Conservation (phyloP, 305 asterid genomes). For the Fraxinus dipetala region DNA sequence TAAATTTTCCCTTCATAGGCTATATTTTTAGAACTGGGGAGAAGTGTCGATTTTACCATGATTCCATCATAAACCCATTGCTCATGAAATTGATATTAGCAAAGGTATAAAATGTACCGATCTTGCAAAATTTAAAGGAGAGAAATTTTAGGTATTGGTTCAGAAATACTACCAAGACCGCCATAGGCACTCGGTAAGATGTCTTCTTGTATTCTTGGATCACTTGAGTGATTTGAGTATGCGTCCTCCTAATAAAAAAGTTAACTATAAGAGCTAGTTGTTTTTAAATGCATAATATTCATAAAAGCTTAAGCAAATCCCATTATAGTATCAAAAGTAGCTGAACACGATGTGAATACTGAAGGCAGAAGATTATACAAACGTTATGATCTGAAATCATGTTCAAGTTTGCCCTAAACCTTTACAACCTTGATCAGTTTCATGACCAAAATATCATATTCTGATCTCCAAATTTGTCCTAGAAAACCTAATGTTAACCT, state of each 20-base stretch:
- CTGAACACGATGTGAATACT: not conserved
- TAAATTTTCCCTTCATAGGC: not conserved
- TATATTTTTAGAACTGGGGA: not conserved
- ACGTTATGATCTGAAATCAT: not conserved
- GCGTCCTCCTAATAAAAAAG: conserved; percentile 70
- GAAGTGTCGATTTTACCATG: conserved; percentile 9
- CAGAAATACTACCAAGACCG: conserved; percentile 64
- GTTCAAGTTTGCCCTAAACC: not conserved
- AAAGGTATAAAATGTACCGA: not conserved
- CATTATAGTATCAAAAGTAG: conserved; percentile 7
- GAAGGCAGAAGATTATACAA: not conserved
- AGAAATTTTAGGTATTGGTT: not conserved
- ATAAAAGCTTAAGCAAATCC: not conserved
- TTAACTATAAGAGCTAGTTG: conserved; percentile 16
- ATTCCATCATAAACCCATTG: not conserved
- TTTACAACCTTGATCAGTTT: not conserved
- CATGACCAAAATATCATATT: not conserved
- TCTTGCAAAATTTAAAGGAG: not conserved
- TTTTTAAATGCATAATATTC: not conserved
- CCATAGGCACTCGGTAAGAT: conserved; percentile 76
- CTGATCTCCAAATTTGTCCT: not conserved
- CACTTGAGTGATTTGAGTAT: conserved; percentile 82
- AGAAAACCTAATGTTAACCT: not conserved
- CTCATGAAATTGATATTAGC: not conserved
- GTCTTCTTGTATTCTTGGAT: conserved; percentile 83